phyloP scores from a whole-genome alignment of 345 rosid species.

The Lepidium aucheri region DNA sequence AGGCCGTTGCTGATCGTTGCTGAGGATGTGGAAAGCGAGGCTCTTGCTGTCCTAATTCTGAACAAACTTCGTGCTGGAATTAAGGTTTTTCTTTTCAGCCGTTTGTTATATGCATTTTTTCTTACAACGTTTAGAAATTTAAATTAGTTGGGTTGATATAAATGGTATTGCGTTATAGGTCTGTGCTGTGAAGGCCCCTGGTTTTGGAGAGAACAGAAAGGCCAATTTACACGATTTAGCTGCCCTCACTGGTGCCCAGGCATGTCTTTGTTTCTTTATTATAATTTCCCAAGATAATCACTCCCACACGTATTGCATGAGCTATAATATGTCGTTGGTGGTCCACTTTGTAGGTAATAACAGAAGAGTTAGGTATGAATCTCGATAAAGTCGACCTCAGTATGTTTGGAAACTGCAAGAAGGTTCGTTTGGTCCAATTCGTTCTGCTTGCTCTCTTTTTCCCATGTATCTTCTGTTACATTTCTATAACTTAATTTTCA shows the following conservation, averaged over 20 bases:
- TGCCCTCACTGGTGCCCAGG: slow-evolving; percentile 83
- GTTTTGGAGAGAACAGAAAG: slow-evolving; percentile 96
- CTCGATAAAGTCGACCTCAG: slow-evolving; percentile 80
- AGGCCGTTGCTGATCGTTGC: slow-evolving; percentile 80
- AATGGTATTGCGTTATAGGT: slow-evolving; percentile 35
- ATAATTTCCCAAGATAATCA: not conserved
- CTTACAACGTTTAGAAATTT: not conserved
- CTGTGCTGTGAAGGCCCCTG: slow-evolving; percentile 96
- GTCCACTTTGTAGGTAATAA: slow-evolving; percentile 48
- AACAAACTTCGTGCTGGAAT: slow-evolving; percentile 97
- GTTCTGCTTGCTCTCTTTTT: not conserved
- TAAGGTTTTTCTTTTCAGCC: slow-evolving; percentile 46
- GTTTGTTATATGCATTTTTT: not conserved
- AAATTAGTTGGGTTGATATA: not conserved
- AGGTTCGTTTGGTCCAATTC: slow-evolving; percentile 35
- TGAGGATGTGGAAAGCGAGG: slow-evolving; percentile 97
- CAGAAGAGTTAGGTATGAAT: slow-evolving; percentile 92
- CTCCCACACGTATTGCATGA: not conserved
- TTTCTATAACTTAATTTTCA: not conserved
- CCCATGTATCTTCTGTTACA: not conserved
- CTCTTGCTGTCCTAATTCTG: slow-evolving; percentile 73
- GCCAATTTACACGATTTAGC: slow-evolving; percentile 85
- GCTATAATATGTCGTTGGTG: not conserved
- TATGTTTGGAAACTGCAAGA: slow-evolving; percentile 89
- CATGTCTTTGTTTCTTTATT: slow-evolving; percentile 20